phyloP scores from a whole-genome alignment of 768 basidiomycete species.

The Candolleomyces eurysporus region DNA sequence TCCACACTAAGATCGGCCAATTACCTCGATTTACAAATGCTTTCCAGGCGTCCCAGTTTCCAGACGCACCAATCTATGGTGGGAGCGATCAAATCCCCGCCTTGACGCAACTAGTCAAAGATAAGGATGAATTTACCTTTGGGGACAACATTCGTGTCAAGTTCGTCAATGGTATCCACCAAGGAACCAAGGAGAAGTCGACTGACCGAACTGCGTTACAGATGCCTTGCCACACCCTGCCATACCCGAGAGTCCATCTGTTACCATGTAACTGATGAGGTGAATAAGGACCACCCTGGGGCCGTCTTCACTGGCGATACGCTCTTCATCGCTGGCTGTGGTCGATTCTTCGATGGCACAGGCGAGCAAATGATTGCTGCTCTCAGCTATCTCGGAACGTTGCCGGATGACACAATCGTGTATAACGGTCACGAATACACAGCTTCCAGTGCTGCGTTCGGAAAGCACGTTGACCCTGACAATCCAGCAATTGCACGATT shows the following conservation, averaged over 20 bases:
- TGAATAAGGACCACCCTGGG: slow-evolving; percentile 52
- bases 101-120: slow-evolving; percentile 71
- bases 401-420: slow-evolving; percentile 78
- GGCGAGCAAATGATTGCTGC: slow-evolving; percentile 80
- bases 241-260: slow-evolving; percentile 98
- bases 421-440: slow-evolving; percentile 97
- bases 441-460: slow-evolving; percentile 69
- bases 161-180: slow-evolving; percentile 30
- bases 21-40: neutral
- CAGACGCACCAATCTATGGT: slow-evolving; percentile 66
- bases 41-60: slow-evolving; percentile 40
- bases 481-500: slow-evolving; percentile 64
- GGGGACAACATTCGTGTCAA: slow-evolving; percentile 60
- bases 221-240: slow-evolving; percentile 86
- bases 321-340: slow-evolving; percentile 85
- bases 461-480: slow-evolving; percentile 52
- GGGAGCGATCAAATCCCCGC: slow-evolving; percentile 72
- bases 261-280: slow-evolving; percentile 66
- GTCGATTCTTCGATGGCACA: slow-evolving; percentile 91
- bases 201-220: slow-evolving; percentile 21
- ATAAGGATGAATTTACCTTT: slow-evolving; percentile 78
- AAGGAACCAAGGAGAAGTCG: slow-evolving; percentile 2
- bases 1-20: neutral
- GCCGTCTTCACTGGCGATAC: slow-evolving; percentile 96
- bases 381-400: slow-evolving; percentile 61